Evolutionary conservation across 2,329 filamentous ascomycete genomes (phyloP), one percentile per base, ranked within the genome.

Genomic region (Fusarium goolgardi): DNA sequence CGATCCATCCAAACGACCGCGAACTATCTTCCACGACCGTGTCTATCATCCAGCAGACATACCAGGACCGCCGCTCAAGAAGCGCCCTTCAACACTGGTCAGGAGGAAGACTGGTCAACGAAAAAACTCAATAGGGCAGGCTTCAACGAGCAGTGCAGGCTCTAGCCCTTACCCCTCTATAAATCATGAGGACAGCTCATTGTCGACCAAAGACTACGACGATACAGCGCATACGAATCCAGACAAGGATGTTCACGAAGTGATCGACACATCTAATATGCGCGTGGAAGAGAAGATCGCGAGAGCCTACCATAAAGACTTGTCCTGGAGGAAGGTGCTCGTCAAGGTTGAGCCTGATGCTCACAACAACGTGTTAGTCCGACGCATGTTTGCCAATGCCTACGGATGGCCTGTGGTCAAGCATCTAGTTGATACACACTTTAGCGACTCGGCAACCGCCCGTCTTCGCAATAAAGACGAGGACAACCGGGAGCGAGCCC

Each of bases 221-320:
- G 85, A 88, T 65, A 81, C 79, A 11, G 71, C 73, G 18, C 75
- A 85, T 59, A 84, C 82, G 3, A 82, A 81, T 55, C 82, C 82
- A 0, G 79, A 83, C 49, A 83, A 81, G 69, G 65, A 76, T 3
- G 63, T 73, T 4, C 69, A 75, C 10, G 78, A 81, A 47, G 65
- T 78, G 0, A 76, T 88, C 4, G 89, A 91, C 71, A 84, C 80
- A 18, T 87, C 89, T 12, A 88, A 82, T 67, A 94, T 98, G 88
- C 93, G 92, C 66, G 94, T 98, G 1, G 96, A 99, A 78, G 96
- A 99, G 78, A 98, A 97, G 80, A 99, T 99, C 70, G 96, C 96
- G 3, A 88, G 96, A 46, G 96, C 94, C 16, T 99, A 99, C 80
- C 96, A 99, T 78, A 89, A 90, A 15, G 93, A 93, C 67, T 81